Percentiles rank a stretch among this genome's conserved stretches.
These are phyloP conservation scores for Trametes pubescens DNA, from an alignment of 1,284 basidiomycete species.

Conservation along the genomic window DNA sequence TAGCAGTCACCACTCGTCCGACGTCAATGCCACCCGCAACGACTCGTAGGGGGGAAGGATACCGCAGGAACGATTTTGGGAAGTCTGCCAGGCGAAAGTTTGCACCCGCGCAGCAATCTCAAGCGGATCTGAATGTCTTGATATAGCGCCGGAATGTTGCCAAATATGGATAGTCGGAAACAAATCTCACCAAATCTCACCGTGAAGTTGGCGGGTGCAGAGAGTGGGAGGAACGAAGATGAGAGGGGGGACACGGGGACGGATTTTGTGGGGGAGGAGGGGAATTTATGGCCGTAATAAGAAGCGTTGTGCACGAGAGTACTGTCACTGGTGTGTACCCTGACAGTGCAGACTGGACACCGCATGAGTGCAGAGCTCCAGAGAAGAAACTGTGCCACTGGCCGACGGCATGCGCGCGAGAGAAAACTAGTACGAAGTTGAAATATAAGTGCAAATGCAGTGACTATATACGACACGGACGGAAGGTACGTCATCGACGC, in stretches of 20 bases:
- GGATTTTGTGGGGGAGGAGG: neutral
- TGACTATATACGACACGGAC: too few relatives aligned
- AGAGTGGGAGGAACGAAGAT: slow-evolving; percentile 4
- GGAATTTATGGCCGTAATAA: too few relatives aligned
- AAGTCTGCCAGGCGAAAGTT: neutral
- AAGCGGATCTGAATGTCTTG: slow-evolving; percentile 7
- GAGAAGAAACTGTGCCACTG: too few relatives aligned
- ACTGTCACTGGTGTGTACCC: too few relatives aligned
- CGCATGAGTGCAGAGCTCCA: too few relatives aligned
- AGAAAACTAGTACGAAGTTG: too few relatives aligned
- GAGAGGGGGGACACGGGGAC: neutral
- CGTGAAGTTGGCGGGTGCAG: slow-evolving; percentile 2
- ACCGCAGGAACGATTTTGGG: neutral
- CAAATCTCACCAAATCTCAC: slow-evolving; percentile 1
- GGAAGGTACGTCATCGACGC: too few relatives aligned
- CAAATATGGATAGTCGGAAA: slow-evolving; percentile 3
- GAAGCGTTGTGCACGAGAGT: too few relatives aligned
- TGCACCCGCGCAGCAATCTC: slow-evolving; percentile 9
- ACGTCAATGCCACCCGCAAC: neutral
- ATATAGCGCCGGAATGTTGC: neutral
- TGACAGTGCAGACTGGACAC: too few relatives aligned
- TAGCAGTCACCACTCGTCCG: neutral
- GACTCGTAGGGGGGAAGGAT: neutral
- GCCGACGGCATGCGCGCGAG: too few relatives aligned
- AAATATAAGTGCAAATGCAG: too few relatives aligned